phyloP scores from a whole-genome alignment of 106 monocot genomes.

The Ottelia alismoides region DNA sequence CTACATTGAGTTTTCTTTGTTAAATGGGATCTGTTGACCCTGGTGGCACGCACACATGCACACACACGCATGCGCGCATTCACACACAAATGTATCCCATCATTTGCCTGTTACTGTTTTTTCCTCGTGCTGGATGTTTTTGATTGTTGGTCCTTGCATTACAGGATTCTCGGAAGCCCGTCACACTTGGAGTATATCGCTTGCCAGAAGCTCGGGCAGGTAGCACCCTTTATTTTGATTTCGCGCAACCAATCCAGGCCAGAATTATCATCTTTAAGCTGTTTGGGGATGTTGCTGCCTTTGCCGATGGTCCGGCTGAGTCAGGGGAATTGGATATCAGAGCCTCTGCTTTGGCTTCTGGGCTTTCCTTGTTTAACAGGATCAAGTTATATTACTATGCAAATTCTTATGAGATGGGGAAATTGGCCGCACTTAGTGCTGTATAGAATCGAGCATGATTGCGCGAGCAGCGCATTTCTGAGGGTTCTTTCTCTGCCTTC shows the following conservation, averaged over 20 bases:
- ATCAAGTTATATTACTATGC: conserved; percentile 81
- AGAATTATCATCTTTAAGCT: conserved; percentile 45
- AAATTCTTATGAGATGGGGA: conserved; percentile 86
- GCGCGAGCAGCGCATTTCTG: too few species aligned
- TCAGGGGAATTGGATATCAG: conserved; percentile 38
- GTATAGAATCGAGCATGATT: too few species aligned
- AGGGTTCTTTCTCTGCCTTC: too few species aligned
- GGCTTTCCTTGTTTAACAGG: conserved; percentile 69
- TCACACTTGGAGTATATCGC: conserved; percentile 71
- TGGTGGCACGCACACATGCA: too few species aligned
- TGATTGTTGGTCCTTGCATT: too few species aligned
- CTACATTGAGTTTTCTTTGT: too few species aligned
- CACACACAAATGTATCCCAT: too few species aligned
- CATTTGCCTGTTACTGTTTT: too few species aligned
- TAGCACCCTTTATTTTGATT: conserved; percentile 80
- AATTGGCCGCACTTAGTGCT: conserved; percentile 5
- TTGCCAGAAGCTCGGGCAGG: conserved; percentile 69
- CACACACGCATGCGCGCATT: too few species aligned
- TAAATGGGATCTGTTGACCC: too few species aligned
- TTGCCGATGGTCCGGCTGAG: conserved; percentile 67
- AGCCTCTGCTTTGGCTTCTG: conserved; percentile 51
- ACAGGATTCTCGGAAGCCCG: conserved; percentile 56
- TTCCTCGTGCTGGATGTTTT: too few species aligned
- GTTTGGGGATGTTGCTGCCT: conserved; percentile 68
- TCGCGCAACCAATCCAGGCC: conserved; percentile 43